phyloP scores from a whole-genome alignment of 176 grass and related monocot genomes.

The Oryza meridionalis region DNA sequence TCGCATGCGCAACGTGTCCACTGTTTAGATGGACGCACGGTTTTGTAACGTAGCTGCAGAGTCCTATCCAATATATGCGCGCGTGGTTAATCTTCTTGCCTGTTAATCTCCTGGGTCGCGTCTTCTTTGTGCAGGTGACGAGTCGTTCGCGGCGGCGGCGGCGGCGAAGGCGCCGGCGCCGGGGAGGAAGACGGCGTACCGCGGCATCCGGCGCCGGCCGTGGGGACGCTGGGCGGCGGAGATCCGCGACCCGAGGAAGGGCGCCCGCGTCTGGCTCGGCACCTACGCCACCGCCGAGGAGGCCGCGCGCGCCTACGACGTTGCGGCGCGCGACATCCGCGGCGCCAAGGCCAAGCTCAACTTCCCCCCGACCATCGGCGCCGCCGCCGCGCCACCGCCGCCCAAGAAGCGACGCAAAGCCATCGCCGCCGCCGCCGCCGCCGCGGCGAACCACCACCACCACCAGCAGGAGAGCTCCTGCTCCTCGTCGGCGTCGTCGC shows the following conservation, averaged over 20 bases:
- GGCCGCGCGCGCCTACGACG: slow-evolving; percentile 78
- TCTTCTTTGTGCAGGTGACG: slow-evolving; percentile 9
- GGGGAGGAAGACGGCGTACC: slow-evolving; percentile 63
- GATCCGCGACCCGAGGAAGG: slow-evolving; percentile 87
- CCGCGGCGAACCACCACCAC: too few relatives aligned
- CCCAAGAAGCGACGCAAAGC: background rate
- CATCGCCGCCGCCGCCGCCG: background rate
- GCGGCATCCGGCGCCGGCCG: slow-evolving; percentile 71
- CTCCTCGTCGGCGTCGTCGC: background rate
- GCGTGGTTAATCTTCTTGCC: background rate
- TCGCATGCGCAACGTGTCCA: background rate
- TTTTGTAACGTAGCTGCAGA: slow-evolving; percentile 3
- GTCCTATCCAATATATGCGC: background rate
- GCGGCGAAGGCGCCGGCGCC: slow-evolving; percentile 32
- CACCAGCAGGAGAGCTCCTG: slow-evolving; percentile 38
- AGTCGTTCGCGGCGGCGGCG: background rate
- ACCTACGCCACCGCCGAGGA: slow-evolving; percentile 81
- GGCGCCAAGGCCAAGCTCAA: slow-evolving; percentile 80
- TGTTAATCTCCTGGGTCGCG: too few relatives aligned
- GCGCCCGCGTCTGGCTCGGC: slow-evolving; percentile 82
- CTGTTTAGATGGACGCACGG: background rate
- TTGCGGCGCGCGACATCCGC: slow-evolving; percentile 66
- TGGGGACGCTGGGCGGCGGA: slow-evolving; percentile 95
- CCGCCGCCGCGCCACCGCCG: background rate
- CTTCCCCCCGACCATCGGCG: slow-evolving; percentile 49